Percentiles rank a stretch among this genome's conserved stretches.
phyloP scores from a whole-genome alignment of 257 asterid species.

The Schizonepeta tenuifolia region DNA sequence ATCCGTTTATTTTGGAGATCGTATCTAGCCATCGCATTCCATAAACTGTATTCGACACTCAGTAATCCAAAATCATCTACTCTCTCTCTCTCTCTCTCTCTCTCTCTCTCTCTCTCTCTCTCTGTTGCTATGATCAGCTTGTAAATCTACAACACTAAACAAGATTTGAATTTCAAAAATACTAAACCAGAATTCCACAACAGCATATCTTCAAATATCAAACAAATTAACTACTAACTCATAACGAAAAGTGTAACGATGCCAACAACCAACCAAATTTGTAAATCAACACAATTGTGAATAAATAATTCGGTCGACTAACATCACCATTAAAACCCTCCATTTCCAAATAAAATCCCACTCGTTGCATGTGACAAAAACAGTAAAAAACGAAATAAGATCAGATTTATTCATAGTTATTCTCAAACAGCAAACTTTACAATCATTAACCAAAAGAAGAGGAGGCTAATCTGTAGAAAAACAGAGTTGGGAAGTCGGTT shows the following conservation, averaged over 20 bases:
- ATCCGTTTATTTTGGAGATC: not conserved
- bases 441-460: not conserved
- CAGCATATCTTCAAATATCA: not conserved
- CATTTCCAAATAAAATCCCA: not conserved
- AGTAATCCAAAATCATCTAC: not conserved
- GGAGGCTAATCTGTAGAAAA: slow-evolving; percentile 6
- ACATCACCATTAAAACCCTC: not conserved
- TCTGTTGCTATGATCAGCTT: too few relatives aligned
- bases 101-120: too few relatives aligned
- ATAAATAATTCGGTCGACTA: not conserved
- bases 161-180: not conserved
- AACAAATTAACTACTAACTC: not conserved
- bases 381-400: not conserved
- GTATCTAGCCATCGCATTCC: not conserved
- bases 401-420: not conserved
- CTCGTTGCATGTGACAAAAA: not conserved
- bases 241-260: not conserved
- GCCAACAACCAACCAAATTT: not conserved
- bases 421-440: not conserved
- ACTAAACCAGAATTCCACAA: not conserved
- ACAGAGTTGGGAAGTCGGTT: not conserved
- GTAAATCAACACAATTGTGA: not conserved
- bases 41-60: not conserved
- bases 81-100: too few relatives aligned
- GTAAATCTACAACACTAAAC: not conserved